A percentile compares a stretch with the other conserved stretches of the same genome.
Evolutionary conservation across 169 alveolate species (phyloP).

Genomic region (Nephromyces sp.): DNA sequence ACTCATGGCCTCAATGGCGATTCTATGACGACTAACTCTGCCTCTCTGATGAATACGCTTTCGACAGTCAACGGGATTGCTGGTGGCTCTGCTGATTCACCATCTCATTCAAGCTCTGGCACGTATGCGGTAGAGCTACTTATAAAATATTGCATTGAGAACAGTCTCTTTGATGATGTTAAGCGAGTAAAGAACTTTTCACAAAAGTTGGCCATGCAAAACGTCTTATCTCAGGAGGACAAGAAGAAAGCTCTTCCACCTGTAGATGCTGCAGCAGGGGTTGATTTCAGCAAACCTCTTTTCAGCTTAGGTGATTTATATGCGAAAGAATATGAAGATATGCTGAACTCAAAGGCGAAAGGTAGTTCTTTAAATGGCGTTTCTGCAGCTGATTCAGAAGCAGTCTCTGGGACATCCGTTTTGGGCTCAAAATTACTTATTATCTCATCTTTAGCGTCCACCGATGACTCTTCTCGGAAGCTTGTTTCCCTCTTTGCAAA

Average conservation of each 20-base stretch:
- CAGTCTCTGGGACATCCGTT: too few species aligned
- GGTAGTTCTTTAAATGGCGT: neutral
- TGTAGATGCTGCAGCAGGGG: constrained; percentile 35
- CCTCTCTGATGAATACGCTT: neutral
- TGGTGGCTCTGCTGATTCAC: too few species aligned
- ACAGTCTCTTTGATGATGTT: constrained; percentile 58
- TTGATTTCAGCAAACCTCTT: constrained; percentile 50
- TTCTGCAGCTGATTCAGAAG: neutral
- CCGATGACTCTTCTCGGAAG: constrained; percentile 33
- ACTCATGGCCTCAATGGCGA: constrained; percentile 17
- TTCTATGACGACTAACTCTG: constrained; percentile 30
- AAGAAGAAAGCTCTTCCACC: constrained; percentile 10
- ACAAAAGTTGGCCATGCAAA: constrained; percentile 38
- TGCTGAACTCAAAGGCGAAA: constrained; percentile 11
- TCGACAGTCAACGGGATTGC: too few species aligned
- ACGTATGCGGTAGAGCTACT: constrained; percentile 27
- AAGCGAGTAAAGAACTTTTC: constrained; percentile 16
- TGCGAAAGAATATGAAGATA: constrained; percentile 52
- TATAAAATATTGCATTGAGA: constrained; percentile 52
- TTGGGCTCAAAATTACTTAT: too few species aligned
- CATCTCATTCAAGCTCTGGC: too few species aligned
- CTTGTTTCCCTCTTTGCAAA: constrained; percentile 50
- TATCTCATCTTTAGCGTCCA: constrained; percentile 41
- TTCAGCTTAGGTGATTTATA: constrained; percentile 59
- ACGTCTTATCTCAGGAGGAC: constrained; percentile 18